Percentiles rank a stretch among this genome's conserved stretches.
Conservation (phyloP, 805 yeast species). For the Barnettozyma botsteinii region DNA sequence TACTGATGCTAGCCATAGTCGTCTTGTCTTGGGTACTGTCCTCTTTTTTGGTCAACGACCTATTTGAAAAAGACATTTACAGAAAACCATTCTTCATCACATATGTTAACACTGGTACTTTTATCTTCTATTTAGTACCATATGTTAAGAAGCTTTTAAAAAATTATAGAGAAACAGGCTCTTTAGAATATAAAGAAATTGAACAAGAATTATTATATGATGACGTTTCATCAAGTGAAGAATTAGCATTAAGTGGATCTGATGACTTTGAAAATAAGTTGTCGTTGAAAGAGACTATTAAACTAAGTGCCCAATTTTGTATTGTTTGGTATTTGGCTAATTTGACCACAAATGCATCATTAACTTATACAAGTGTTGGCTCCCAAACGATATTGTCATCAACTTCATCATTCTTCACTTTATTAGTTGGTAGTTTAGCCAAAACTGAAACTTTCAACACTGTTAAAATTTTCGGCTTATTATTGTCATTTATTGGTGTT, state of each 20-base stretch:
- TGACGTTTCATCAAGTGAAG: constrained; percentile 25
- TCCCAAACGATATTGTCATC: constrained; percentile 91
- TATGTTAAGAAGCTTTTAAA: constrained; percentile 29
- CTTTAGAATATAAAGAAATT: constrained; percentile 20
- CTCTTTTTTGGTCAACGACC: constrained; percentile 74
- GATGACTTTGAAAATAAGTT: constrained; percentile 25
- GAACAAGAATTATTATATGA: constrained; percentile 16
- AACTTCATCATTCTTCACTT: constrained; percentile 89
- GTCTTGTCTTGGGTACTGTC: constrained; percentile 88
- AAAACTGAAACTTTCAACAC: constrained; percentile 63
- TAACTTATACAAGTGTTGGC: constrained; percentile 86
- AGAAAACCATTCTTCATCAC: constrained; percentile 91
- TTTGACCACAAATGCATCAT: constrained; percentile 79
- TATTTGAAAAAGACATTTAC: constrained; percentile 64
- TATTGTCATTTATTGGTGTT: constrained; percentile 74
- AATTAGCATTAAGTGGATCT: constrained; percentile 17
- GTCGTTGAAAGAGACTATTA: constrained; percentile 57
- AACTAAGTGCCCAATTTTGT: constrained; percentile 74
- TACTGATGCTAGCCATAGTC: constrained; percentile 65
- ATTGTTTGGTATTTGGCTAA: constrained; percentile 89
- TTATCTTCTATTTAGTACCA: constrained; percentile 71
- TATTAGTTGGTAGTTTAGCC: constrained; percentile 69
- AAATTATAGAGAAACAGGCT: constrained; percentile 27
- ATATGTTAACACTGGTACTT: constrained; percentile 83
- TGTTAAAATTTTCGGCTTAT: constrained; percentile 62